A percentile compares a stretch with the other conserved stretches of the same genome.
These are phyloP conservation scores for Nidula niveotomentosa DNA, from an alignment of 1,284 basidiomycete species.

Conservation along the genomic window DNA sequence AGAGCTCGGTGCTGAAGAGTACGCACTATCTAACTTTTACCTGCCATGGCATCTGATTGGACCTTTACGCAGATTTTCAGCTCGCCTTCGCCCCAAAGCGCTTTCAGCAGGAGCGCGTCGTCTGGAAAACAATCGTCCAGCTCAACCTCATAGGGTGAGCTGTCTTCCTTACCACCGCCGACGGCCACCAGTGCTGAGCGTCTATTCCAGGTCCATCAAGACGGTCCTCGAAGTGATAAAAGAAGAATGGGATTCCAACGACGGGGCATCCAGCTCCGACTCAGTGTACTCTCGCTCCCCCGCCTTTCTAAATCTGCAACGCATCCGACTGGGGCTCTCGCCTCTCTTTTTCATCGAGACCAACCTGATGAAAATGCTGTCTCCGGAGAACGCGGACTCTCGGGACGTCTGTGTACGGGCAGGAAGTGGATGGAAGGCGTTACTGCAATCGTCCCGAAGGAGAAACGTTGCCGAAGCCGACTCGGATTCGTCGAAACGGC, in stretches of 20 bases:
- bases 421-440: constrained; percentile 56
- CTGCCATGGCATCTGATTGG: not conserved
- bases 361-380: constrained; percentile 44
- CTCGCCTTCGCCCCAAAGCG: constrained; percentile 60
- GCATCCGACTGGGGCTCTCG: constrained; percentile 51
- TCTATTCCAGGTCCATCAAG: constrained; percentile 45
- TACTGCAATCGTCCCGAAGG: constrained; percentile 15
- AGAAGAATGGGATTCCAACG: constrained; percentile 41
- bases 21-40: not conserved
- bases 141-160: constrained; percentile 65
- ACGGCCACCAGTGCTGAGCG: not conserved
- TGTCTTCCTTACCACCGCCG: not conserved
- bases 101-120: constrained; percentile 53
- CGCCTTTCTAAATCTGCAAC: constrained; percentile 31
- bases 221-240: constrained; percentile 47
- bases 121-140: constrained; percentile 67
- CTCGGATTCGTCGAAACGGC: not conserved
- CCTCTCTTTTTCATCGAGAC: constrained; percentile 62
- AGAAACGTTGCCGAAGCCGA: not conserved
- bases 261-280: constrained; percentile 18
- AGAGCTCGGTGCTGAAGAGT: constrained; percentile 71
- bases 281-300: constrained; percentile 14
- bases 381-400: constrained; percentile 27
- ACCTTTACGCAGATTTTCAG: constrained; percentile 54
- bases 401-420: constrained; percentile 55